These are phyloP conservation scores for Cytospora schulzeri DNA, from an alignment of 2,329 filamentous ascomycete genomes.

Conservation along the genomic window DNA sequence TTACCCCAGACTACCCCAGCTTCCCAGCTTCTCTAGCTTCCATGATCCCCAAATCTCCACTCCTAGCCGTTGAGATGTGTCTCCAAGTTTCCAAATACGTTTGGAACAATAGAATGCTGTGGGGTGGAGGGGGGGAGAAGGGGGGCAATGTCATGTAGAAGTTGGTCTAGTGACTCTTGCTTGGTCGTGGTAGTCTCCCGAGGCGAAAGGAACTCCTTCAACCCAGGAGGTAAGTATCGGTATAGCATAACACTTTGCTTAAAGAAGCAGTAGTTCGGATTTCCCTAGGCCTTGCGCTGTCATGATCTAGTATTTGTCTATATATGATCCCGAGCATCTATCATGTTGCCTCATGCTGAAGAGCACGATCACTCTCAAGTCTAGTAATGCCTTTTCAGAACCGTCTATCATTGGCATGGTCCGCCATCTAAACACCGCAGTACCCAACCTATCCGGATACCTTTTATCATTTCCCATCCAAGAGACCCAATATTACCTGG, in stretches of 20 bases:
- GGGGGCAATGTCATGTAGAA: no score
- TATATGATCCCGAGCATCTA: neutral
- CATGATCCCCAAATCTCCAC: slow-evolving; percentile 4
- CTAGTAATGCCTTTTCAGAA: neutral
- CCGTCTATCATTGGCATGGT: neutral
- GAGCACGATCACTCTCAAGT: neutral
- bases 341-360: neutral
- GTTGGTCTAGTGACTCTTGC: no score
- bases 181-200: no score
- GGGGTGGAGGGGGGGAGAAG: no score
- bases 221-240: no score
- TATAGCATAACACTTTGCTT: no score
- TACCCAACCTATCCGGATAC: neutral
- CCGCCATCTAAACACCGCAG: neutral
- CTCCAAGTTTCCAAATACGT: no score
- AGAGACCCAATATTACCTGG: neutral
- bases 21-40: neutral
- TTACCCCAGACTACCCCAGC: neutral
- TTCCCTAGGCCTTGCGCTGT: no score
- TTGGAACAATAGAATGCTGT: no score
- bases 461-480: neutral
- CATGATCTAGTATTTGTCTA: no score
- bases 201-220: no score
- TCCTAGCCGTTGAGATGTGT: neutral
- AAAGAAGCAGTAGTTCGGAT: no score